Conservation (phyloP, 139 green algal species). For the Volvox reticuliferus region DNA sequence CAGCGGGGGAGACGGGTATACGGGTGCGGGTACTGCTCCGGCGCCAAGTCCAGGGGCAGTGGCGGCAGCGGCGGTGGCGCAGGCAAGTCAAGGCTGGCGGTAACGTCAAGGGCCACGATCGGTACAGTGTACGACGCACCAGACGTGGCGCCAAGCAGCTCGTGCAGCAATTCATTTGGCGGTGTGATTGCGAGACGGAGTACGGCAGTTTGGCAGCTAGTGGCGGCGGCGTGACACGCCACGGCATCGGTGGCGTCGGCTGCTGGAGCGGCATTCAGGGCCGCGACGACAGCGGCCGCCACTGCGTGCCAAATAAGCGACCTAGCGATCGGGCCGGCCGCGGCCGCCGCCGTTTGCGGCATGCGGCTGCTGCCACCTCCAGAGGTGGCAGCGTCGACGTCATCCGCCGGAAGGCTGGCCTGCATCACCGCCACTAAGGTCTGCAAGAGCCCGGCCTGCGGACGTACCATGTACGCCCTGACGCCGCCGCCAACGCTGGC, state of each 20-base stretch:
- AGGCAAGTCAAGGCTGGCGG: background rate
- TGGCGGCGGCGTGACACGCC: constrained; percentile 6
- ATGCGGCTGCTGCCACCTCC: background rate
- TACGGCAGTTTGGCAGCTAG: background rate
- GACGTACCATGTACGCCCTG: background rate
- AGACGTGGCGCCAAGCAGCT: constrained; percentile 4
- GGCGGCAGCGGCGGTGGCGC: constrained; percentile 32
- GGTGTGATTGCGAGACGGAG: constrained; percentile 1
- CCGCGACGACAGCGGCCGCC: background rate
- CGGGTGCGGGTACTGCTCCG: constrained; percentile 24
- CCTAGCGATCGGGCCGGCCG: background rate
- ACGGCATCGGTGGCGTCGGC: constrained; percentile 2
- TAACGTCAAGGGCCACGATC: background rate
- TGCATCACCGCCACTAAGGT: background rate
- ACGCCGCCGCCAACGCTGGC: background rate
- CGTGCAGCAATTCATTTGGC: background rate
- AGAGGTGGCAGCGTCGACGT: background rate
- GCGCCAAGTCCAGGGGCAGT: constrained; percentile 25
- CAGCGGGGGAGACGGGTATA: constrained; percentile 18
- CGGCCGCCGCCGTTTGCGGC: background rate
- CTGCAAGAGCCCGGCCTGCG: constrained; percentile 11
- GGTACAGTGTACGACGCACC: background rate
- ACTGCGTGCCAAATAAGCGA: constrained; percentile 8
- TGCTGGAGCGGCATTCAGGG: background rate
- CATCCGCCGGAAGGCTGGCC: constrained; percentile 2